phyloP scores from a whole-genome alignment of 176 grass and related monocot species.

The Thinopyrum elongatum region DNA sequence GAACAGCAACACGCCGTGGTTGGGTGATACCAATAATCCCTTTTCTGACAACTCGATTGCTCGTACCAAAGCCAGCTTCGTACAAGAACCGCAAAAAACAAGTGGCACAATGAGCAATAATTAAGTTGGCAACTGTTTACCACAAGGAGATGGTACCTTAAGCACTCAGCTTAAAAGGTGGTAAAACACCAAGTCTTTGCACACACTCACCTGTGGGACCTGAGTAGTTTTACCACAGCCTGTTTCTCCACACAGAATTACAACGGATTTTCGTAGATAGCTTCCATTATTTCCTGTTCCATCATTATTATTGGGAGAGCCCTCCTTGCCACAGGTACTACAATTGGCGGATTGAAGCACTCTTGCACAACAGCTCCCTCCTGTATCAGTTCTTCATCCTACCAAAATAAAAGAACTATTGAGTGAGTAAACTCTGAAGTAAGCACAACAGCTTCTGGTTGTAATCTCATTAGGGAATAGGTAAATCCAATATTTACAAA shows the following conservation, averaged over 20 bases:
- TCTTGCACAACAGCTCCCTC: not conserved
- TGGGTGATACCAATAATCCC: conserved; percentile 6
- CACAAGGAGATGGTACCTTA: not conserved
- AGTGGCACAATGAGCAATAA: not conserved
- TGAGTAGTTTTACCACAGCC: conserved; percentile 3
- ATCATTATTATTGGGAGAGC: not conserved
- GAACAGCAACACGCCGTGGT: not conserved
- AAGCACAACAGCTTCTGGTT: not conserved
- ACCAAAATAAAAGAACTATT: not conserved
- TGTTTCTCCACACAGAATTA: not conserved
- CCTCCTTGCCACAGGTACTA: not conserved
- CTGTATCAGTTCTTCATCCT: not conserved
- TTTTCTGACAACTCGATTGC: not conserved
- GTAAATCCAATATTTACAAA: not conserved
- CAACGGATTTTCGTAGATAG: not conserved
- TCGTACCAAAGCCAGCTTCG: not conserved
- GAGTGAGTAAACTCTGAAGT: not conserved
- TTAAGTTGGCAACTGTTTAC: not conserved
- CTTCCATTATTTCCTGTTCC: conserved; percentile 11
- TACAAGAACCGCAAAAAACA: not conserved
- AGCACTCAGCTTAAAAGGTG: not conserved
- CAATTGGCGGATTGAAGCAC: not conserved
- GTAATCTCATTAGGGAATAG: not conserved
- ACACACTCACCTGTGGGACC: not conserved
- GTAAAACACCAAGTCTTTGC: not conserved